A percentile compares a stretch with the other conserved stretches of the same genome.
Evolutionary conservation across 2,329 filamentous ascomycete genomes (phyloP).

Genomic region (Colletotrichum endophyticum): DNA sequence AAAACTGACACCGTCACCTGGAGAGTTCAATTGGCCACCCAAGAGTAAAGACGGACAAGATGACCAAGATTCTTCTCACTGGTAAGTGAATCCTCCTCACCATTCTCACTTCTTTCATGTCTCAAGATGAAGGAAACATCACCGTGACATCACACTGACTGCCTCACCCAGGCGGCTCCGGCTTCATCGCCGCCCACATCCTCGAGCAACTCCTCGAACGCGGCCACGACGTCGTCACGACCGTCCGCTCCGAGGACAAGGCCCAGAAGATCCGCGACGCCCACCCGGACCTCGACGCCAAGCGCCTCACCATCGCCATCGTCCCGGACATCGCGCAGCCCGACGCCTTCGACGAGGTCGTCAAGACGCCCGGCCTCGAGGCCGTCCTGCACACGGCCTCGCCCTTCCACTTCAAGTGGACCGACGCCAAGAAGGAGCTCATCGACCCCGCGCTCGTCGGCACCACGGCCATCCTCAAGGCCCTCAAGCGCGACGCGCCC

Average conservation of each 20-base stretch:
- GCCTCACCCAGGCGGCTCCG: constrained; percentile 47
- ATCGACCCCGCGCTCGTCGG: constrained; percentile 63
- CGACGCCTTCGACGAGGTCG: constrained; percentile 73
- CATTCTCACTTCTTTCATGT: not conserved
- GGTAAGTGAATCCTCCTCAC: constrained; percentile 32
- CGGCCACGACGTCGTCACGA: constrained; percentile 59
- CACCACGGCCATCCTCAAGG: constrained; percentile 73
- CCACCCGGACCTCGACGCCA: constrained; percentile 44
- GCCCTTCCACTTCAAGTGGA: constrained; percentile 61
- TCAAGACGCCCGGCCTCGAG: constrained; percentile 53
- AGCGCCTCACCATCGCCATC: constrained; percentile 58
- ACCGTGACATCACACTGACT: not conserved
- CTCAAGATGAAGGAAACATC: not conserved
- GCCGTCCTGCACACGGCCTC: constrained; percentile 67
- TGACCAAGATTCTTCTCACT: constrained; percentile 53
- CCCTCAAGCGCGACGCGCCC: constrained; percentile 64
- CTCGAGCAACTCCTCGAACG: constrained; percentile 57
- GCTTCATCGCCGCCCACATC: constrained; percentile 60
- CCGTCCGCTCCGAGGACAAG: constrained; percentile 60
- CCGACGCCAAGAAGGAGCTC: constrained; percentile 57
- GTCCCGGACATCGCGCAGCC: constrained; percentile 79
- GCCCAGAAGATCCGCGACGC: constrained; percentile 55
- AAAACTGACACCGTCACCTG: not conserved
- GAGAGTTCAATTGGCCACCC: not conserved
- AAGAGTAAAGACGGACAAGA: constrained; percentile 25